Base-by-base conservation (phyloP, 225 moss, liverwort and hornwort species). In the Bryum argenteum region DNA sequence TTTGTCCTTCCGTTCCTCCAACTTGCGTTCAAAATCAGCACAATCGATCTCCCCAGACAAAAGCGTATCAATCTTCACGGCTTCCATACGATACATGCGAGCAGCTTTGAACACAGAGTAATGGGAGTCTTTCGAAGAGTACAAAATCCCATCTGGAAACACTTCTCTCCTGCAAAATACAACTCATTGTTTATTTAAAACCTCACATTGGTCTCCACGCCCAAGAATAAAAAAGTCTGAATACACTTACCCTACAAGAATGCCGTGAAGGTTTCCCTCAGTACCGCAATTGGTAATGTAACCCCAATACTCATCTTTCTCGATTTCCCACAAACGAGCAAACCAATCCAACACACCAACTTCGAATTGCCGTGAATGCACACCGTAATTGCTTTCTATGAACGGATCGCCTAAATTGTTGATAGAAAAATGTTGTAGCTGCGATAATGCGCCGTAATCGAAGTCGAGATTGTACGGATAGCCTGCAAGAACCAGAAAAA, bases 31-130 rank as follows among this genome's bases (percentile, higher is more conserved):
- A 26, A 93, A 70, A 74, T 97, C 96, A 40, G 65, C 68, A 63
- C 91, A 97, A 40, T 97, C 96, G 22, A 97, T 93, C 78, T 93
- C 91, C 37, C 93, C 91, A 47, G 91, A 96, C 1, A 93, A 57
- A 18, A 91, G 72, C 8, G 93, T 97, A 45, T 88, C 80, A 13
- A 97, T 79, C 71, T 97, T 93, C 75, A 97, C 91, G 6, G 88
- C 83, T 61, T 93, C 93, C 90, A 97, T 93, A 43, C 96, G 78
- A 37, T 97, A 93, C 93, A 97, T 93, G 58, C 91, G 82, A 40
- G 93, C 91, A 40, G 93, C 93, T 77, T 97, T 97, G 71, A 97
- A 97, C 15, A 97, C 84, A 21, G 90, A 97, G 59, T 93, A 97
- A 52, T 97, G 93, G 1, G 93, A 97, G 70, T 97, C 93, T 59